Base-by-base conservation (phyloP, 805 yeast species). In the Barnettozyma sucrosica region DNA sequence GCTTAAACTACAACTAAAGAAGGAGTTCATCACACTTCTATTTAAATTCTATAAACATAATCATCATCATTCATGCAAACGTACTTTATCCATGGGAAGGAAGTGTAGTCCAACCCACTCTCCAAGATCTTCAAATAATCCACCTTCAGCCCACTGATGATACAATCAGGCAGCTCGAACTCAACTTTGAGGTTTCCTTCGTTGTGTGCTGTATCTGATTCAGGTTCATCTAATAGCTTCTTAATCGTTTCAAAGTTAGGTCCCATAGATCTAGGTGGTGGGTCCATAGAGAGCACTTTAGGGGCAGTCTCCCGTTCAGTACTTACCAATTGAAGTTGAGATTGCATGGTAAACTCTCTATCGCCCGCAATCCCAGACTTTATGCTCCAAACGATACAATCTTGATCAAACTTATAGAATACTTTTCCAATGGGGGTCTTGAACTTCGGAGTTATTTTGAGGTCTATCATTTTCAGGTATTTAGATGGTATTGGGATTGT, bases 61-160 rank as follows among this genome's bases (percentile, higher is more conserved):
- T 71, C 66, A 47, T 67, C 71, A 54, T 69, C 76, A 33, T 51
- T 57, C 20, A 63, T 52, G 5, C 76, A 75, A 49, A 74, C 65
- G 57, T 85, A 83, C 46, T 84, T 70, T 1, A 85, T 83, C 95
- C 95, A 85, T 0, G 93, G 90, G 58, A 85, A 85, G 37, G 86
- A 76, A 6, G 85, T 79, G 54, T 81, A 81, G 45, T 75, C 69
- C 58, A 84, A 62, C 44, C 71, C 74, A 6, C 50, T 45, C 56
- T 85, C 95, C 21, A 76, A 77, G 14, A 85, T 83, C 52, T 81
- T 79, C 44, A 85, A 62, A 55, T 80, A 85, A 33, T 78, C 84
- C 20, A 85, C 74, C 54, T 79, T 80, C 33, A 85, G 64, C 0
- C 89, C 89, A 38, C 87, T 79, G 51, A 81, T 76, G 0, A 88